Percentiles rank a stretch among this genome's conserved stretches.
phyloP scores from a whole-genome alignment of 495 filamentous ascomycete species.

The Margaritispora aquatica region DNA sequence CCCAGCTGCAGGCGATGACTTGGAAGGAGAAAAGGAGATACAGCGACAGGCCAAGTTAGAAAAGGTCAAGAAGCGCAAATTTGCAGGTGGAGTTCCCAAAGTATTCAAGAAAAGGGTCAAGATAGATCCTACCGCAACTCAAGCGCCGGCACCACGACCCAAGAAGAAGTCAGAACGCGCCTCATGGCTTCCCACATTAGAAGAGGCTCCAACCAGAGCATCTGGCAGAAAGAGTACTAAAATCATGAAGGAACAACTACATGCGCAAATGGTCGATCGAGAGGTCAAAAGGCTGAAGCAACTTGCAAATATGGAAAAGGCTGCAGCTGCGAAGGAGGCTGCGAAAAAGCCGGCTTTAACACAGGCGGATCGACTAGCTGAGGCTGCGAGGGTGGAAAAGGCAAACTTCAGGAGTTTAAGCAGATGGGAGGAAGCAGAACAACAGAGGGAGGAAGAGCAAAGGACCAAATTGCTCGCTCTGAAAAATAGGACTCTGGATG shows the following conservation, averaged over 20 bases:
- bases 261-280: conserved; percentile 75
- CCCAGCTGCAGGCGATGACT: conserved; percentile 58
- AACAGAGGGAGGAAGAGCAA: conserved; percentile 75
- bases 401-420: conserved; percentile 87
- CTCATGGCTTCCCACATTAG: conserved; percentile 77
- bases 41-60: conserved; percentile 52
- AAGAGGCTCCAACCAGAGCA: conserved; percentile 73
- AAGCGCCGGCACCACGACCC: conserved; percentile 48
- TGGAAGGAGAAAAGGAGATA: conserved; percentile 60
- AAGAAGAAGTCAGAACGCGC: conserved; percentile 92
- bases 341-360: conserved; percentile 75
- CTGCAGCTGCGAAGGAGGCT: conserved; percentile 70
- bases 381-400: conserved; percentile 77
- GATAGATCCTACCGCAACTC: conserved; percentile 34
- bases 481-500: conserved; percentile 77
- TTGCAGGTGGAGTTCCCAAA: conserved; percentile 51
- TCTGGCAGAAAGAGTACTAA: conserved; percentile 80
- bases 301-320: conserved; percentile 80
- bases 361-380: conserved; percentile 77
- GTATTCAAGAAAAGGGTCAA: conserved; percentile 51
- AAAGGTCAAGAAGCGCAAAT: conserved; percentile 66
- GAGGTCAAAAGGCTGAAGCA: conserved; percentile 74
- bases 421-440: conserved; percentile 89
- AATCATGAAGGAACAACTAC: conserved; percentile 75
- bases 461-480: conserved; percentile 74